These are phyloP conservation scores for Paramyrothecium roridum DNA, from an alignment of 2,329 filamentous ascomycete genomes.

Conservation along the genomic window DNA sequence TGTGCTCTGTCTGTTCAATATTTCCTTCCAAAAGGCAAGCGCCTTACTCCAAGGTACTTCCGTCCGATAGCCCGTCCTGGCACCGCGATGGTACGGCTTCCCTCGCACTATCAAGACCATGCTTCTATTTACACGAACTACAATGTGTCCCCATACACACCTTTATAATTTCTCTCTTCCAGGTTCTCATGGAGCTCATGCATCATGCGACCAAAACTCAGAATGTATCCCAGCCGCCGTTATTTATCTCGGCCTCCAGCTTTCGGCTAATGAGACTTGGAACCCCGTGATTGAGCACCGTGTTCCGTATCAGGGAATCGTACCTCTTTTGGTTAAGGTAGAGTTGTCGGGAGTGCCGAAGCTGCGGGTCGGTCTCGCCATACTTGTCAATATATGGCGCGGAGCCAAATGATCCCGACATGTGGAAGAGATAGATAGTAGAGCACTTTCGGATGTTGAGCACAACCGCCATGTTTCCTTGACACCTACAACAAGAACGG, in stretches of 20 bases:
- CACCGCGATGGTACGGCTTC: too few species aligned
- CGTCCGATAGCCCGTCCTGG: too few species aligned
- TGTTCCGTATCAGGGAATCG: conserved; percentile 78
- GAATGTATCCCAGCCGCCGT: conserved; percentile 88
- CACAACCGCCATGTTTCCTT: conserved; percentile 86
- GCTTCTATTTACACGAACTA: too few species aligned
- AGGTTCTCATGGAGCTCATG: too few species aligned
- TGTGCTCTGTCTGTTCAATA: too few species aligned
- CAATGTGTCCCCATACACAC: too few species aligned
- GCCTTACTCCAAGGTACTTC: too few species aligned
- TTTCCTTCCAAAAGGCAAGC: too few species aligned
- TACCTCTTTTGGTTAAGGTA: conserved; percentile 94
- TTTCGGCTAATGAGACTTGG: conserved; percentile 87
- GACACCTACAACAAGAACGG: conserved; percentile 61
- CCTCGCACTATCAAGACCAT: too few species aligned
- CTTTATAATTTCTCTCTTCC: too few species aligned
- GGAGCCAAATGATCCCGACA: conserved; percentile 77
- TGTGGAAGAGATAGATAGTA: conserved; percentile 79
- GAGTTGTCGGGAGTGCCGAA: conserved; percentile 82
- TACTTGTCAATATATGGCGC: conserved; percentile 96
- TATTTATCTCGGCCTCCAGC: conserved; percentile 93
- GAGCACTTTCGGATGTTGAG: conserved; percentile 97
- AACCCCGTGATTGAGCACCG: conserved; percentile 84
- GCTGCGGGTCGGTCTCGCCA: conserved; percentile 89
- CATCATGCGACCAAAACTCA: too few species aligned